Percentiles rank a stretch among this genome's conserved stretches.
phyloP scores from a whole-genome alignment of 2,329 filamentous ascomycete genomes.

The Colletotrichum salicis region DNA sequence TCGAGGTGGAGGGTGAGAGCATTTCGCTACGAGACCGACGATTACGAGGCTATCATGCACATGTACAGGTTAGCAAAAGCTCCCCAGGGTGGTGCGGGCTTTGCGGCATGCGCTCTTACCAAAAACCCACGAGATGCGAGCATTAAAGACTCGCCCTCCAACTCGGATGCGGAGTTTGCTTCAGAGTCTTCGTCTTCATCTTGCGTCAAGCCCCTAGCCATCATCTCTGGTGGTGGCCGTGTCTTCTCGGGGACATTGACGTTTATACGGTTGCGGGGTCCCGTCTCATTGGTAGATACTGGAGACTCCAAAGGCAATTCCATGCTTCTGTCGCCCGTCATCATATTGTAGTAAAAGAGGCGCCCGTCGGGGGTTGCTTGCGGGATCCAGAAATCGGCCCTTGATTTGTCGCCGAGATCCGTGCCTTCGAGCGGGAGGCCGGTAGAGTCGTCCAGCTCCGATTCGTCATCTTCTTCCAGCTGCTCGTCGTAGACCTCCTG shows the following conservation, averaged over 20 bases:
- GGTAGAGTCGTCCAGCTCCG: slow-evolving; percentile 66
- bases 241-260: slow-evolving; percentile 90
- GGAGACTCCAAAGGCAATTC: slow-evolving; percentile 95
- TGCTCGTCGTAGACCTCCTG: slow-evolving; percentile 74
- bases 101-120: slow-evolving; percentile 57
- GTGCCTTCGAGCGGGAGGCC: slow-evolving; percentile 76
- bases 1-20: slow-evolving; percentile 86
- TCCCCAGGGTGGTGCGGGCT: neutral
- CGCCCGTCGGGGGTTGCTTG: slow-evolving; percentile 94
- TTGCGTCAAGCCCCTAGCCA: slow-evolving; percentile 82
- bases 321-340: slow-evolving; percentile 94
- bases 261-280: slow-evolving; percentile 89
- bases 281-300: slow-evolving; percentile 80
- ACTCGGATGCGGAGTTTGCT: slow-evolving; percentile 82
- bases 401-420: slow-evolving; percentile 73
- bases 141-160: slow-evolving; percentile 79
- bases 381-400: slow-evolving; percentile 98
- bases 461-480: slow-evolving; percentile 74
- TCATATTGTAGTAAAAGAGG: slow-evolving; percentile 97
- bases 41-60: slow-evolving; percentile 61
- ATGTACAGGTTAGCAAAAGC: slow-evolving; percentile 7
- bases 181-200: slow-evolving; percentile 94
- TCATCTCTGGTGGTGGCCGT: slow-evolving; percentile 87
- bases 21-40: slow-evolving; percentile 76
- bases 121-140: slow-evolving; percentile 74